A percentile compares a stretch with the other conserved stretches of the same genome.
Conservation (phyloP, 768 basidiomycete species). For the Trametes cinnabarina region DNA sequence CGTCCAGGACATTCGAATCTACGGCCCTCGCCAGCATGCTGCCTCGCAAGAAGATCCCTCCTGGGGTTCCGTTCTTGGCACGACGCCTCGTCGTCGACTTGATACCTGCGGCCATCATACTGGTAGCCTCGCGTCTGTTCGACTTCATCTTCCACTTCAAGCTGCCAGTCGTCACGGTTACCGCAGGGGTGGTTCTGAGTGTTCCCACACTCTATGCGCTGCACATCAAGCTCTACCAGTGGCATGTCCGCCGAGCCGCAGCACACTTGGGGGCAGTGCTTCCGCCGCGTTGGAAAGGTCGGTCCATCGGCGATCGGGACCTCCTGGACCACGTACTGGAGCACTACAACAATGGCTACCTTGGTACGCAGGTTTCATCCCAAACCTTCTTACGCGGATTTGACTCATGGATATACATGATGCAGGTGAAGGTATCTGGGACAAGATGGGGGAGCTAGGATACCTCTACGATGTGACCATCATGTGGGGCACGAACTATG, state of each 20-base stretch:
- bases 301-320: slow-evolving; percentile 35
- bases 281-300: slow-evolving; percentile 32
- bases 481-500: background rate
- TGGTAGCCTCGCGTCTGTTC: background rate
- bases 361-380: slow-evolving; percentile 27
- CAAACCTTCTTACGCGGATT: no score
- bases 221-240: background rate
- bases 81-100: background rate
- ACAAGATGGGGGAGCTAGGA: background rate
- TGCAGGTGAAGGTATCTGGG: background rate
- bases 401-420: no score
- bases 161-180: background rate
- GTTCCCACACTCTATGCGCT: background rate
- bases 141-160: background rate
- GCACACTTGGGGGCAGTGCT: slow-evolving; percentile 2
- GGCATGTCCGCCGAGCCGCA: background rate
- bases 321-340: slow-evolving; percentile 24
- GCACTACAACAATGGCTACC: slow-evolving; percentile 31
- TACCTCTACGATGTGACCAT: background rate
- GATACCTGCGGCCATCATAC: background rate
- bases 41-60: background rate
- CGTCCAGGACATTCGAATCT: background rate
- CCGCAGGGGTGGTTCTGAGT: background rate
- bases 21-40: background rate
- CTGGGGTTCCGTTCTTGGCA: background rate